Percentiles rank a stretch among this genome's conserved stretches.
These are phyloP conservation scores for Aquanectria penicillioides DNA, from an alignment of 2,329 filamentous ascomycete genomes.

Conservation along the genomic window DNA sequence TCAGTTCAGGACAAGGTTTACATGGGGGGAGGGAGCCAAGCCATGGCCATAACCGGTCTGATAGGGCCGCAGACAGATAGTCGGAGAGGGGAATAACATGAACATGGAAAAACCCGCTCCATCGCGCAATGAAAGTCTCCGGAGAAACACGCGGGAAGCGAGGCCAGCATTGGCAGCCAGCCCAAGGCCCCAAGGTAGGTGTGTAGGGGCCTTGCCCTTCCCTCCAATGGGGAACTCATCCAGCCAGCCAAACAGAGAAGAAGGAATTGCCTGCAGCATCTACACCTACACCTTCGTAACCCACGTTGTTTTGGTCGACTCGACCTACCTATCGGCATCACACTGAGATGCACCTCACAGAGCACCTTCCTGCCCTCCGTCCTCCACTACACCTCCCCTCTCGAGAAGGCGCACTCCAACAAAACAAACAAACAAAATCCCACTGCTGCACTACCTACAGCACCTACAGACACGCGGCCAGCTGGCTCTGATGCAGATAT, in stretches of 20 bases:
- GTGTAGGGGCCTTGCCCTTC: background rate
- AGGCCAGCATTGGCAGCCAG: conserved; percentile 8
- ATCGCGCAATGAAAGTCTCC: conserved; percentile 9
- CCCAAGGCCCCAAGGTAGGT: background rate
- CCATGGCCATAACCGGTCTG: conserved; percentile 1
- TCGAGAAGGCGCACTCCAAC: background rate
- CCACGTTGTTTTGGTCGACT: too few relatives aligned
- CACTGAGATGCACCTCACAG: background rate
- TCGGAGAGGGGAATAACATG: conserved; percentile 9
- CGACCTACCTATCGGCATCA: too few relatives aligned
- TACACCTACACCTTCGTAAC: conserved; percentile 8
- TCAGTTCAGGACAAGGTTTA: conserved; percentile 22
- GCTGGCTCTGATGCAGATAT: conserved; percentile 11
- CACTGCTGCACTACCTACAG: conserved; percentile 12
- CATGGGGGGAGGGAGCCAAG: conserved; percentile 10
- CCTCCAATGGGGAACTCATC: conserved; percentile 2
- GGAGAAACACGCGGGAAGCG: conserved; percentile 10
- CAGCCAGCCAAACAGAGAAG: conserved; percentile 15
- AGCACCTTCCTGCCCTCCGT: conserved; percentile 11
- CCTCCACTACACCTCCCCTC: conserved; percentile 8
- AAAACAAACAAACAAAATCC: too few relatives aligned
- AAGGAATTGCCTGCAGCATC: conserved; percentile 18
- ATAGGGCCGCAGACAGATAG: conserved; percentile 5
- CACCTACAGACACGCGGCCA: conserved; percentile 23
- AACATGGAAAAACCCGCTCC: conserved; percentile 9